These are phyloP conservation scores for Amphibolis antarctica DNA, from an alignment of 106 monocot genomes.

Conservation along the genomic window DNA sequence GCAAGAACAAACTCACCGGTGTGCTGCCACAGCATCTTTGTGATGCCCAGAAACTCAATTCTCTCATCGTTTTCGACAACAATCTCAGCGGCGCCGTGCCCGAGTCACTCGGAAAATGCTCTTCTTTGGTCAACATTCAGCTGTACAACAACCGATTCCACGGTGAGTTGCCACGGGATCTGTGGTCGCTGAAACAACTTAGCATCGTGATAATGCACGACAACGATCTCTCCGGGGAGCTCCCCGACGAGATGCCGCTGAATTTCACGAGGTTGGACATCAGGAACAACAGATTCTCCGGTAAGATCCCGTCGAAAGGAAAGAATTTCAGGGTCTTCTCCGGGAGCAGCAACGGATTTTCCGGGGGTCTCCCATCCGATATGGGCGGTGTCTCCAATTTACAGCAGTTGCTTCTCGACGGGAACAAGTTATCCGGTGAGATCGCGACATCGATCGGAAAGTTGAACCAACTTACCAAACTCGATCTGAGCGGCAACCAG, in stretches of 20 bases:
- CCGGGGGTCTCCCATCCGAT: constrained; percentile 31
- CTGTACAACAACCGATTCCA: constrained; percentile 39
- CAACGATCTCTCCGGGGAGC: constrained; percentile 43
- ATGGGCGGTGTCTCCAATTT: constrained; percentile 20
- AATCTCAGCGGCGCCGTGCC: constrained; percentile 41
- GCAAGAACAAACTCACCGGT: constrained; percentile 40
- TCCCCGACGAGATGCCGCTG: constrained; percentile 32
- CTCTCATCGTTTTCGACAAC: constrained; percentile 33
- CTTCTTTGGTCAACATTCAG: constrained; percentile 20
- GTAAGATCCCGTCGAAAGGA: constrained; percentile 35
- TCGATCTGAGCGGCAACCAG: constrained; percentile 56
- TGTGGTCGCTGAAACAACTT: constrained; percentile 44
- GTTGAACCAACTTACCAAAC: constrained; percentile 23
- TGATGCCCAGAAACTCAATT: constrained; percentile 5
- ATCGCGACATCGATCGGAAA: constrained; percentile 22
- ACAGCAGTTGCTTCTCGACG: constrained; percentile 16
- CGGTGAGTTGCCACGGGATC: constrained; percentile 38
- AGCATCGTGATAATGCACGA: constrained; percentile 17
- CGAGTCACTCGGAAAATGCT: constrained; percentile 29
- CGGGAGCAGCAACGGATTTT: constrained; percentile 38
- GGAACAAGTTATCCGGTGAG: constrained; percentile 41
- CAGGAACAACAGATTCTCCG: constrained; percentile 46
- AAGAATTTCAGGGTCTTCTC: constrained; percentile 18
- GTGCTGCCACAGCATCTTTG: constrained; percentile 40
- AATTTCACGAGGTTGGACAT: constrained; percentile 45